These are phyloP conservation scores for Nicotiana otophora DNA, from an alignment of 257 asterid genomes.

Conservation along the genomic window DNA sequence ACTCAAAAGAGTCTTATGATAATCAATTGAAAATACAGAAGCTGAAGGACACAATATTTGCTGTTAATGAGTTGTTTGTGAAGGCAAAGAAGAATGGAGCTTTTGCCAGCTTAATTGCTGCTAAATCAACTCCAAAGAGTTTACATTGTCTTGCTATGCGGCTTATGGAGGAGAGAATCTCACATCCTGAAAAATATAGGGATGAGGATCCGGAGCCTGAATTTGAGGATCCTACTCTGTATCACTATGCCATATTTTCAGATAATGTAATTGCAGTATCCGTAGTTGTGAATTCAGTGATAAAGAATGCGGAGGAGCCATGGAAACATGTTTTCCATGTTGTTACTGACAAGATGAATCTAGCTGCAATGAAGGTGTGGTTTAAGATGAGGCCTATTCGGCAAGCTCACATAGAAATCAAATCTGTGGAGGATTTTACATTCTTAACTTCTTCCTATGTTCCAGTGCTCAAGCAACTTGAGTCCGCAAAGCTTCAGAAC, in stretches of 20 bases:
- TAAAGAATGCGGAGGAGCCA: conserved; percentile 82
- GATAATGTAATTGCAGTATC: conserved; percentile 90
- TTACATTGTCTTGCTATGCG: conserved; percentile 98
- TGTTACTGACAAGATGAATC: conserved; percentile 86
- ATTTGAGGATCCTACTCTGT: conserved; percentile 81
- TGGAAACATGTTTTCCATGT: conserved; percentile 91
- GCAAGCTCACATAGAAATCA: conserved; percentile 84
- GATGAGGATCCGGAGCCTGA: conserved; percentile 73
- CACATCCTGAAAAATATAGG: conserved; percentile 79
- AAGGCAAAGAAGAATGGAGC: conserved; percentile 96
- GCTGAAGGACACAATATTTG: conserved; percentile 83
- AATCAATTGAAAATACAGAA: conserved; percentile 95
- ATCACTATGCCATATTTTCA: conserved; percentile 84
- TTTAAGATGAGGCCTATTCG: conserved; percentile 89
- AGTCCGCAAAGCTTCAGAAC: conserved; percentile 48
- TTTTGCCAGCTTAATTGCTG: conserved; percentile 73
- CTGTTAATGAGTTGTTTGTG: conserved; percentile 80
- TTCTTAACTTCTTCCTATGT: conserved; percentile 73
- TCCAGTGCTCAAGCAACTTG: conserved; percentile 70
- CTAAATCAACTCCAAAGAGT: conserved; percentile 97
- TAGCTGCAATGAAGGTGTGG: conserved; percentile 95
- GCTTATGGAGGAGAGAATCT: conserved; percentile 92
- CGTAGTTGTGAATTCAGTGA: conserved; percentile 82
- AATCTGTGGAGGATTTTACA: conserved; percentile 55
- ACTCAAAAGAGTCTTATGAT: conserved; percentile 87